These are phyloP conservation scores for Tetrapisispora iriomotensis DNA, from an alignment of 805 yeast genomes.

Conservation along the genomic window DNA sequence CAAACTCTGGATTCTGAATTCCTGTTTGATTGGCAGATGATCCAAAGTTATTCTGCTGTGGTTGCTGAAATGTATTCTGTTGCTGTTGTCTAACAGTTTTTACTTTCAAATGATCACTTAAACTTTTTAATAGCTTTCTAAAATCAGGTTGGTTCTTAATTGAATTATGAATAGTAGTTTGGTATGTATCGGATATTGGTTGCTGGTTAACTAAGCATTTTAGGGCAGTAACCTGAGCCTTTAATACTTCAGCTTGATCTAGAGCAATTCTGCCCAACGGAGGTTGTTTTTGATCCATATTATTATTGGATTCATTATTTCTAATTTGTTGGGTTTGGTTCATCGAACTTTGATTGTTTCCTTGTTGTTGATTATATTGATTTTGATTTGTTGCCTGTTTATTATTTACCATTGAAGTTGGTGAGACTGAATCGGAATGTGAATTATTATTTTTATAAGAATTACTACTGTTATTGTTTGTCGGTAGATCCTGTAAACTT, in stretches of 20 bases:
- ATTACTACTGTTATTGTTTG: too few species aligned
- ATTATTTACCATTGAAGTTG: constrained; percentile 16
- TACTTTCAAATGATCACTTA: constrained; percentile 23
- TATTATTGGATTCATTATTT: neutral
- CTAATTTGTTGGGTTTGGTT: neutral
- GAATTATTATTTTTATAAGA: too few species aligned
- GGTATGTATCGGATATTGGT: constrained; percentile 22
- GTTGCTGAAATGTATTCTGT: constrained; percentile 2
- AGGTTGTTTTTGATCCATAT: neutral
- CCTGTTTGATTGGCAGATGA: too few species aligned
- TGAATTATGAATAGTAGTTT: constrained; percentile 22
- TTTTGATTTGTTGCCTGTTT: constrained; percentile 7
- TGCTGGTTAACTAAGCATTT: constrained; percentile 24
- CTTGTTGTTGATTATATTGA: constrained; percentile 4
- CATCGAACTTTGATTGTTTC: neutral
- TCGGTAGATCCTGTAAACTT: neutral
- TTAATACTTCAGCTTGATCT: constrained; percentile 24
- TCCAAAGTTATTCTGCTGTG: neutral
- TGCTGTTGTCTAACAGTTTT: constrained; percentile 5
- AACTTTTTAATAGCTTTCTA: constrained; percentile 21
- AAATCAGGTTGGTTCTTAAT: constrained; percentile 28
- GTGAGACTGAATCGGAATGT: neutral
- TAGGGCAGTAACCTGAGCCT: constrained; percentile 30
- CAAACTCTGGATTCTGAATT: too few species aligned
- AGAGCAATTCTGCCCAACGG: constrained; percentile 3